Percentiles rank a stretch among this genome's conserved stretches.
These are phyloP conservation scores for Podaxis mareebaensis DNA, from an alignment of 768 basidiomycete species.

Conservation along the genomic window DNA sequence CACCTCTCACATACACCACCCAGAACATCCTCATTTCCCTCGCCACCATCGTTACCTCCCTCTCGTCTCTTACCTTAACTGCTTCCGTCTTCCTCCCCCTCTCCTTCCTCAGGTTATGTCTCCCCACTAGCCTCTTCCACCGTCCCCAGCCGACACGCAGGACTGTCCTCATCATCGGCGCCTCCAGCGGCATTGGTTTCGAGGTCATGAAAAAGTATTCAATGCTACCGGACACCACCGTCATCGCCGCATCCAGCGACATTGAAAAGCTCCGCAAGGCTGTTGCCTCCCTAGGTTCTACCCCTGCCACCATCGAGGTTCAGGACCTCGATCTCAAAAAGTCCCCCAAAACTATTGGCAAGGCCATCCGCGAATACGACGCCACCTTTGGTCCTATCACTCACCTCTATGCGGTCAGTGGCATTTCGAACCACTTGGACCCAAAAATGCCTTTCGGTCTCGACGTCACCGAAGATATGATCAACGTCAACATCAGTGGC, in stretches of 20 bases:
- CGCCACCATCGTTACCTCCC: neutral
- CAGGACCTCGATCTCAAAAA: conserved; percentile 26
- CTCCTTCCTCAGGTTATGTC: neutral
- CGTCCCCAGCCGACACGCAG: neutral
- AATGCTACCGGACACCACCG: conserved; percentile 22
- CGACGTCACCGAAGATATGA: conserved; percentile 28
- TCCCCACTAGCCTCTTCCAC: neutral
- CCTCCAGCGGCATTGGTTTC: conserved; percentile 26
- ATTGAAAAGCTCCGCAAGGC: conserved; percentile 22
- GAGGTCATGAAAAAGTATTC: conserved; percentile 30
- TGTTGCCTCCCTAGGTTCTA: conserved; percentile 21
- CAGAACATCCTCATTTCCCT: neutral
- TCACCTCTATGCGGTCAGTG: conserved; percentile 31
- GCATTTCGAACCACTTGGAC: conserved; percentile 27
- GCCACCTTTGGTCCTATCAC: conserved; percentile 31
- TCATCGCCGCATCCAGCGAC: conserved; percentile 26
- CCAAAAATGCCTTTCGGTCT: conserved; percentile 21
- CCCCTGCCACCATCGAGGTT: conserved; percentile 22
- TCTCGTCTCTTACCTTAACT: neutral
- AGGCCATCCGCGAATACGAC: conserved; percentile 24
- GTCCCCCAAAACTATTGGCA: conserved; percentile 17
- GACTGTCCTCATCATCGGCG: neutral
- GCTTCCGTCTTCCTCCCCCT: neutral
- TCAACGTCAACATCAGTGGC: conserved; percentile 30
- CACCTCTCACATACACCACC: neutral